Evolutionary conservation across 2,329 filamentous ascomycete genomes (phyloP).

Genomic region (Massarina eburnea): DNA sequence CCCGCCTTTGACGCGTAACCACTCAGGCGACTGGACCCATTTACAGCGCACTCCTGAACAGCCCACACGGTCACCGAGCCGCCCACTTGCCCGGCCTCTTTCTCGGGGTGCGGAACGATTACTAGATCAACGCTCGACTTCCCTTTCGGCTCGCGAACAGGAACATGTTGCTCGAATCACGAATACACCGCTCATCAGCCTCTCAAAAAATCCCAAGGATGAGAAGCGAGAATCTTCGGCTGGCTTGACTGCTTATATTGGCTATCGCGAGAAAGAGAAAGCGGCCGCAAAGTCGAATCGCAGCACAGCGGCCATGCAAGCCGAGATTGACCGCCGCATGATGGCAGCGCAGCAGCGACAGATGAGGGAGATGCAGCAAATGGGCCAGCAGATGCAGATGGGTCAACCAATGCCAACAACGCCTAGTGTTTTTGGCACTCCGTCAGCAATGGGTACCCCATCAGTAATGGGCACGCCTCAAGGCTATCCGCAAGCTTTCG

Average conservation of each 20-base stretch:
- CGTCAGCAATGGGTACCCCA: constrained; percentile 19
- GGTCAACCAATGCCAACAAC: constrained; percentile 14
- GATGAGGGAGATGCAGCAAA: constrained; percentile 31
- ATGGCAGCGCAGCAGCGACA: constrained; percentile 35
- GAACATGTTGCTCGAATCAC: constrained; percentile 85
- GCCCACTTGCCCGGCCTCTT: constrained; percentile 59
- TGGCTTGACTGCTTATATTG: constrained; percentile 75
- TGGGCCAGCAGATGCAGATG: constrained; percentile 28
- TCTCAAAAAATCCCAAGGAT: constrained; percentile 56
- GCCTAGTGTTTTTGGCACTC: constrained; percentile 9
- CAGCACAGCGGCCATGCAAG: constrained; percentile 35
- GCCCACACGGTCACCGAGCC: constrained; percentile 30
- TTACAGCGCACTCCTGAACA: constrained; percentile 31
- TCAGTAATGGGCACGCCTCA: constrained; percentile 26
- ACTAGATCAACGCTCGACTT: constrained; percentile 57
- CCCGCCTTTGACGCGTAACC: constrained; percentile 46
- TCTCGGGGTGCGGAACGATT: constrained; percentile 60
- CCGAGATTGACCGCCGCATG: constrained; percentile 39
- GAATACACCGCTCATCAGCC: constrained; percentile 71
- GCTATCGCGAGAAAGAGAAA: constrained; percentile 76
- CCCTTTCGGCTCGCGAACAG: constrained; percentile 83
- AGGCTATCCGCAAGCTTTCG: constrained; percentile 13
- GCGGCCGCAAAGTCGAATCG: constrained; percentile 36
- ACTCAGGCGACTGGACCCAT: constrained; percentile 50
- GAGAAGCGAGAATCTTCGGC: constrained; percentile 46